A percentile compares a stretch with the other conserved stretches of the same genome.
phyloP scores from a whole-genome alignment of 257 asterid species.

The Parsonsia alboflavescens region DNA sequence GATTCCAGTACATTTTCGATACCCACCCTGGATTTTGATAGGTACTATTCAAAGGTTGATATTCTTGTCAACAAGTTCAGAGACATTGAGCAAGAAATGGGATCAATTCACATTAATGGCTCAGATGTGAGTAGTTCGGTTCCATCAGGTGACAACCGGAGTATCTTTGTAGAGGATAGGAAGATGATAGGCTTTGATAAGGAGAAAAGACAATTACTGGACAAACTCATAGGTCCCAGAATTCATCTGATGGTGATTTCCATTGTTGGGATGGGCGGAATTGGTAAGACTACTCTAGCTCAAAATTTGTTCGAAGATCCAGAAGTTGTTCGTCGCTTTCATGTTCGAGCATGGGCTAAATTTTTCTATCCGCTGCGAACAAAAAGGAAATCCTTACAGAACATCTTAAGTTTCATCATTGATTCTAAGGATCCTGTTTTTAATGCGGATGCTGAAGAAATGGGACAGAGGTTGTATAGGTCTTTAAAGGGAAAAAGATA shows the following conservation, averaged over 20 bases:
- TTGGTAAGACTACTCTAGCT: slow-evolving; percentile 11
- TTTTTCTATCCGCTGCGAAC: no score
- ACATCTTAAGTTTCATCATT: slow-evolving; percentile 6
- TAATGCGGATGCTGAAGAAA: background rate
- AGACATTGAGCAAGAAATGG: background rate
- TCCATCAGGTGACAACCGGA: no score
- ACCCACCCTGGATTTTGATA: background rate
- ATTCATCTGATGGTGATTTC: background rate
- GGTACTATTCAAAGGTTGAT: background rate
- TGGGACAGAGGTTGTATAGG: slow-evolving; percentile 7
- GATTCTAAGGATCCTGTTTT: background rate
- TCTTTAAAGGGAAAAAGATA: slow-evolving; percentile 10
- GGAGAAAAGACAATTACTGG: background rate
- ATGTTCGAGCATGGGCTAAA: slow-evolving; percentile 2
- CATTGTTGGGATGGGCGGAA: slow-evolving; percentile 7
- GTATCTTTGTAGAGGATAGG: background rate
- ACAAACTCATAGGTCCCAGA: background rate
- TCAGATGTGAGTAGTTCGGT: background rate
- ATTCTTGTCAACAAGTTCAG: background rate
- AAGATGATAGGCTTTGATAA: background rate
- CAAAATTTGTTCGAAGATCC: background rate
- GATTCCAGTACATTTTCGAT: background rate
- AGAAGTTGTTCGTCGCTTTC: background rate
- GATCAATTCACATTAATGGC: background rate
- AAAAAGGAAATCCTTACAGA: background rate